Conservation (phyloP, 1,284 basidiomycete species). For the Apiotrichum montevideense region DNA sequence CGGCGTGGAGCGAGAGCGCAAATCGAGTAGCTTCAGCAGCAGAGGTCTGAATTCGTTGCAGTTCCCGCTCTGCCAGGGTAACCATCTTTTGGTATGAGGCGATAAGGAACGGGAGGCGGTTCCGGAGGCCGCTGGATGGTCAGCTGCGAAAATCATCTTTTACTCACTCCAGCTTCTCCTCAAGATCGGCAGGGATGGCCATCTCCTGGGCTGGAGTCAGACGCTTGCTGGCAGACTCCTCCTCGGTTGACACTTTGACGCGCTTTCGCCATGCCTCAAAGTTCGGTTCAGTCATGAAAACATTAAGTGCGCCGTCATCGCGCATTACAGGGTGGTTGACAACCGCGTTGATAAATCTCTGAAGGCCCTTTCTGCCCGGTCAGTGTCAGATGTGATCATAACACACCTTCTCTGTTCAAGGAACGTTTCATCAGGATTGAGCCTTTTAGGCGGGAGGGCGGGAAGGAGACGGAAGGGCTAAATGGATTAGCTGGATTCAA, state of each 20-base stretch:
- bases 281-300: conserved; percentile 71
- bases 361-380: conserved; percentile 63
- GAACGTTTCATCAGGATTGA: conserved; percentile 81
- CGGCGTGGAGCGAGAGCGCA: conserved; percentile 70
- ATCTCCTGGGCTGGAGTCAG: conserved; percentile 81
- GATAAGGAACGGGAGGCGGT: conserved; percentile 65
- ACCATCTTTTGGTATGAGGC: conserved; percentile 82
- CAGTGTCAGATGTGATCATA: conserved; percentile 3
- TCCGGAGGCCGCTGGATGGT: conserved; percentile 58
- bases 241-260: conserved; percentile 60
- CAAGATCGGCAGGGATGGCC: conserved; percentile 82
- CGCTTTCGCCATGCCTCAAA: conserved; percentile 79
- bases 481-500: neutral
- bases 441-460: conserved; percentile 76
- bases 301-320: conserved; percentile 71
- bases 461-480: conserved; percentile 90
- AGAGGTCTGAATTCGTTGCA: conserved; percentile 77
- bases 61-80: conserved; percentile 71
- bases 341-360: conserved; percentile 70
- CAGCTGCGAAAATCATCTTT: neutral
- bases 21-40: conserved; percentile 74
- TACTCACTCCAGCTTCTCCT: conserved; percentile 72
- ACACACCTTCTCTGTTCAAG: conserved; percentile 73
- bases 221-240: conserved; percentile 74
- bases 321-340: conserved; percentile 84